Percentiles rank a stretch among this genome's conserved stretches.
phyloP scores from a whole-genome alignment of 148 eudicot genomes.

The Dianthus caryophyllus region DNA sequence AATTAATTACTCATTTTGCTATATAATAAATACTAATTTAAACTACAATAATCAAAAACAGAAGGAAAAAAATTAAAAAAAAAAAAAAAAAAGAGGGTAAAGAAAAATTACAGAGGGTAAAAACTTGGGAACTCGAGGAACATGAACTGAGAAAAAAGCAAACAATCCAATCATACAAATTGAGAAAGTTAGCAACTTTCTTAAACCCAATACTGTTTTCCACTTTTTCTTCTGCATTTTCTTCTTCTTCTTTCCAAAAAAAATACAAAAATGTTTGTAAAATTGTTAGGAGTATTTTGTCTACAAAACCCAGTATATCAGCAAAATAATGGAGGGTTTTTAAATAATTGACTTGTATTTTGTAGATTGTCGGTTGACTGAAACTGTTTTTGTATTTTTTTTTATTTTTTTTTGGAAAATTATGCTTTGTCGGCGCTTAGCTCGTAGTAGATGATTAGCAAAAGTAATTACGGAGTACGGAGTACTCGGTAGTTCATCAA shows the following conservation, averaged over 20 bases:
- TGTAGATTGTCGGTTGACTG: slow-evolving; percentile 9
- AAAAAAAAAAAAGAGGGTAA: background rate
- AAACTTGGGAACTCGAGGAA: slow-evolving; percentile 39
- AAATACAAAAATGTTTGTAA: background rate
- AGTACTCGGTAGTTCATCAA: too few relatives aligned
- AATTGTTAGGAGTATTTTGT: background rate
- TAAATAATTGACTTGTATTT: background rate
- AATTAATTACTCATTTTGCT: too few relatives aligned
- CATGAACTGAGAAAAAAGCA: slow-evolving; percentile 59
- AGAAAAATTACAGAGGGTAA: slow-evolving; percentile 46
- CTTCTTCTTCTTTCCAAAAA: slow-evolving; percentile 9
- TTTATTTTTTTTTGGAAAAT: background rate
- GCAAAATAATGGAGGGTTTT: too few relatives aligned
- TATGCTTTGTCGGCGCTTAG: background rate
- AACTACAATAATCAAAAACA: too few relatives aligned
- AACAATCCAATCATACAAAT: slow-evolving; percentile 49
- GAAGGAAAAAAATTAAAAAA: background rate
- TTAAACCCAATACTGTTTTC: slow-evolving; percentile 38
- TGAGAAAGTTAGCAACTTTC: slow-evolving; percentile 59
- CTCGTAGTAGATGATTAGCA: too few relatives aligned
- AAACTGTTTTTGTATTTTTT: background rate
- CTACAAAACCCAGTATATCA: background rate
- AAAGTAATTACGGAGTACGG: too few relatives aligned
- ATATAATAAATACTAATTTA: too few relatives aligned
- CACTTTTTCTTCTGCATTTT: slow-evolving; percentile 48